phyloP scores from a whole-genome alignment of 306 rosid genomes.

The Vigna hirtella region DNA sequence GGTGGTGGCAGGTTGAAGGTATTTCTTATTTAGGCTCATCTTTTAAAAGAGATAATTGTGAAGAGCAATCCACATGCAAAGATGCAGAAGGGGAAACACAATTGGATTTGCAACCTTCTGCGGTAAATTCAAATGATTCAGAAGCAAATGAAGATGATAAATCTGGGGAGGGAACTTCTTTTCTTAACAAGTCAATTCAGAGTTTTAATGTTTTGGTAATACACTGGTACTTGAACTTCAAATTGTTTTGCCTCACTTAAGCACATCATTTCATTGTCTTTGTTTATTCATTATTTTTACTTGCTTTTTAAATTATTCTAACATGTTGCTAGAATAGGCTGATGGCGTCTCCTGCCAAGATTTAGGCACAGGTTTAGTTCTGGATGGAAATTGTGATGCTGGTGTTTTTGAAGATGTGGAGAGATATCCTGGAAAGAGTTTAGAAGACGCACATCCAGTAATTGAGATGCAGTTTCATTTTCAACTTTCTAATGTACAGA shows the following conservation, averaged over 20 bases:
- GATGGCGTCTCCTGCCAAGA: constrained; percentile 45
- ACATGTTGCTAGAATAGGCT: constrained; percentile 58
- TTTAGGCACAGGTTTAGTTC: constrained; percentile 43
- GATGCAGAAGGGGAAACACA: constrained; percentile 38
- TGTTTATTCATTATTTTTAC: constrained; percentile 7
- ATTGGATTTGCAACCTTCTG: constrained; percentile 46
- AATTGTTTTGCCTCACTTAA: constrained; percentile 23
- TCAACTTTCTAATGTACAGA: constrained; percentile 30
- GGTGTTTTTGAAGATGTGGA: constrained; percentile 45
- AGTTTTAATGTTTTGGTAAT: constrained; percentile 51
- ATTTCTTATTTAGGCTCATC: constrained; percentile 67
- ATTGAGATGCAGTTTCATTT: constrained; percentile 47
- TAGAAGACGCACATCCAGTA: constrained; percentile 41
- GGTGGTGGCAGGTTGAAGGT: constrained; percentile 74
- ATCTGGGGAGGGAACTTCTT: constrained; percentile 45
- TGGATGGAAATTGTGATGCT: constrained; percentile 50
- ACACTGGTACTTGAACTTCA: constrained; percentile 11
- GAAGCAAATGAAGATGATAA: constrained; percentile 48
- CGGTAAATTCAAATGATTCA: constrained; percentile 42
- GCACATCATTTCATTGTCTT: constrained; percentile 1
- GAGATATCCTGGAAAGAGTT: constrained; percentile 42
- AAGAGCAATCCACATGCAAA: constrained; percentile 44
- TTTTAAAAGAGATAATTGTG: constrained; percentile 44
- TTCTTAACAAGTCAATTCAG: constrained; percentile 40
- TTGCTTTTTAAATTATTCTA: constrained; percentile 31